Evolutionary conservation across 148 eudicot species (phyloP).

Genomic region (Dianthus caryophyllus): DNA sequence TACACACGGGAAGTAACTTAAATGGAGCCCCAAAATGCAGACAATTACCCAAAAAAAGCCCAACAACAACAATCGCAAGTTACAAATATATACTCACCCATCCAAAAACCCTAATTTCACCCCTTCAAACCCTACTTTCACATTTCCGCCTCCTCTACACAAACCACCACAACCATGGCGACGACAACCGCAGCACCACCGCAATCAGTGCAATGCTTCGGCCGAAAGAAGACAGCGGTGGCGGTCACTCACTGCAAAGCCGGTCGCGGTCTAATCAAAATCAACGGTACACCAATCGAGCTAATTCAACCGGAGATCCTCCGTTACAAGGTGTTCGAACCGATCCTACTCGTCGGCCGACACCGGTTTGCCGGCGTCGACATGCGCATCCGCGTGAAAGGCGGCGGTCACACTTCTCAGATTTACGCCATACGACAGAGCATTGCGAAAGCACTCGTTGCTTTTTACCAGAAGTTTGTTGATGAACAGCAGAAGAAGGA

Average conservation of each 20-base stretch:
- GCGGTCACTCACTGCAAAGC: slow-evolving; percentile 38
- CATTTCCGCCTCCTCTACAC: no score
- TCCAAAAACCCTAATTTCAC: no score
- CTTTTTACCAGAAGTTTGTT: slow-evolving; percentile 34
- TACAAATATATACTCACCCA: no score
- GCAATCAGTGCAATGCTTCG: slow-evolving; percentile 37
- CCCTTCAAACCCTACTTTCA: no score
- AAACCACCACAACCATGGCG: slow-evolving; percentile 19
- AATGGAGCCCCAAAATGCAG: no score
- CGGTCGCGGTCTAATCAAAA: slow-evolving; percentile 28
- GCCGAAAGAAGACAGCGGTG: slow-evolving; percentile 36
- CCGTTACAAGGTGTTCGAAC: slow-evolving; percentile 34
- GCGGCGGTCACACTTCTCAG: slow-evolving; percentile 34
- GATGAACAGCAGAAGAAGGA: slow-evolving; percentile 38
- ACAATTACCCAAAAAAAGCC: no score
- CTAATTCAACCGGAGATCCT: slow-evolving; percentile 32
- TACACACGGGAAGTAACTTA: no score
- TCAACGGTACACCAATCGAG: slow-evolving; percentile 34
- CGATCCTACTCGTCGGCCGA: slow-evolving; percentile 32
- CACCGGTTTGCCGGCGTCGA: slow-evolving; percentile 35
- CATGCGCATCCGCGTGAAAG: slow-evolving; percentile 31
- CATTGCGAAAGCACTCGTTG: slow-evolving; percentile 32
- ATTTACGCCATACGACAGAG: slow-evolving; percentile 35
- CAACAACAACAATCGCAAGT: no score
- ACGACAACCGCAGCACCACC: slow-evolving; percentile 3